Conservation (phyloP, 1,284 basidiomycete species). For the Ceratobasidium sp. region DNA sequence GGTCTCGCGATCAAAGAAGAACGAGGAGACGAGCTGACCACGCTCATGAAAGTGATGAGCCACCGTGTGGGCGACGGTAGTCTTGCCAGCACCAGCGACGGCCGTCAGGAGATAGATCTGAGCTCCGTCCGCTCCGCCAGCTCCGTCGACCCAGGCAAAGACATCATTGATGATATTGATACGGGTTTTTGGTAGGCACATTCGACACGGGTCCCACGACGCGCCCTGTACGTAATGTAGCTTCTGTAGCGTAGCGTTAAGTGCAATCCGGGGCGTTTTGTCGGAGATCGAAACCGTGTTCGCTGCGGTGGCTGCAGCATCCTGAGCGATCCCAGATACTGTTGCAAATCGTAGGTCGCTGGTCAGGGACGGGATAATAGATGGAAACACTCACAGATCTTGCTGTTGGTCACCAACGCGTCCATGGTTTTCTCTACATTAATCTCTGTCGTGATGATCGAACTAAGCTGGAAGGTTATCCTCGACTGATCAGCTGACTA, state of each 20-base stretch:
- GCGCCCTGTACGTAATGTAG: background rate
- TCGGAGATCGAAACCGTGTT: background rate
- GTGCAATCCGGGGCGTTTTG: background rate
- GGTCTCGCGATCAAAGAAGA: background rate
- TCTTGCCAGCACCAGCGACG: conserved; percentile 44
- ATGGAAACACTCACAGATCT: background rate
- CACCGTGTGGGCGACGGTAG: background rate
- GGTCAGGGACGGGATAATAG: background rate
- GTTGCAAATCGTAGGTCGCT: background rate
- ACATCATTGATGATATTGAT: background rate
- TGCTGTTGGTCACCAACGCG: background rate
- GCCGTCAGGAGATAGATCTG: conserved; percentile 43
- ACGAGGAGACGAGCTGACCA: background rate
- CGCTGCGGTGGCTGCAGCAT: background rate
- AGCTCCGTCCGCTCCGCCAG: background rate
- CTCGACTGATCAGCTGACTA: background rate
- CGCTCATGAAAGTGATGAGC: background rate
- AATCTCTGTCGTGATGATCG: background rate
- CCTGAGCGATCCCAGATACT: no score
- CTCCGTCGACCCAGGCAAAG: background rate
- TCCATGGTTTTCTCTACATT: background rate
- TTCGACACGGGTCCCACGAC: conserved; percentile 12
- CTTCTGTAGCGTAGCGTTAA: background rate
- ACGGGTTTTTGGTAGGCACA: conserved; percentile 8
- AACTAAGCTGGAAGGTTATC: background rate